These are phyloP conservation scores for Magnaporthiopsis rhizophila DNA, from an alignment of 2,329 filamentous ascomycete species.

Conservation along the genomic window DNA sequence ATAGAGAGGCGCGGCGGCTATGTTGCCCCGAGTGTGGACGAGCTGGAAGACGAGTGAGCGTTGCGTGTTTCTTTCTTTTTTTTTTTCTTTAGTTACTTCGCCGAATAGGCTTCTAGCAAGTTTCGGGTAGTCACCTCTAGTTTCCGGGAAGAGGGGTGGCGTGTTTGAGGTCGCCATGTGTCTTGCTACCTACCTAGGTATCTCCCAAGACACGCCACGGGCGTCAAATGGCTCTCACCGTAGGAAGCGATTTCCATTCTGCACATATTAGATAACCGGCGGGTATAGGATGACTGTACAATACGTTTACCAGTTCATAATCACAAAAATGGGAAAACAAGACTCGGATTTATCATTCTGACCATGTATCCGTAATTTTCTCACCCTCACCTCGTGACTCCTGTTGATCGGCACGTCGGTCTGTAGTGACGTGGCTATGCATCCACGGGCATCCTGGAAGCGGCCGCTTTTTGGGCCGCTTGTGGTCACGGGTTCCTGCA, in stretches of 20 bases:
- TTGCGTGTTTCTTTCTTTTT: not conserved
- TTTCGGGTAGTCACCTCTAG: not conserved
- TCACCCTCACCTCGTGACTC: not conserved
- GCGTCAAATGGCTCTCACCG: not conserved
- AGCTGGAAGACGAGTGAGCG: slow-evolving; percentile 25
- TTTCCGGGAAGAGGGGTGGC: not conserved
- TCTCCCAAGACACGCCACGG: not conserved
- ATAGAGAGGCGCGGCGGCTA: slow-evolving; percentile 29
- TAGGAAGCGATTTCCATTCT: not conserved
- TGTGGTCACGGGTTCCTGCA: slow-evolving; percentile 5
- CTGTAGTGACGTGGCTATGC: not conserved
- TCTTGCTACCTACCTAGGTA: not conserved
- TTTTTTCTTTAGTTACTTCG: slow-evolving; percentile 1
- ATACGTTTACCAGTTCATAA: not conserved
- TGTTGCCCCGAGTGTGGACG: slow-evolving; percentile 30
- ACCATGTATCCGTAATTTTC: too few species aligned
- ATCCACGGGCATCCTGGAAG: not conserved
- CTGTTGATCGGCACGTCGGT: not conserved
- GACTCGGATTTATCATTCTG: not conserved
- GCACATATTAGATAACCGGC: not conserved
- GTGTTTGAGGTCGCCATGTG: not conserved
- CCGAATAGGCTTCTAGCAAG: not conserved
- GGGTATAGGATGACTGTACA: not conserved
- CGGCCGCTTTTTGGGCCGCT: not conserved
- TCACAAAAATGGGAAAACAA: not conserved